phyloP scores from a whole-genome alignment of 345 rosid species.

The Acer campestre region DNA sequence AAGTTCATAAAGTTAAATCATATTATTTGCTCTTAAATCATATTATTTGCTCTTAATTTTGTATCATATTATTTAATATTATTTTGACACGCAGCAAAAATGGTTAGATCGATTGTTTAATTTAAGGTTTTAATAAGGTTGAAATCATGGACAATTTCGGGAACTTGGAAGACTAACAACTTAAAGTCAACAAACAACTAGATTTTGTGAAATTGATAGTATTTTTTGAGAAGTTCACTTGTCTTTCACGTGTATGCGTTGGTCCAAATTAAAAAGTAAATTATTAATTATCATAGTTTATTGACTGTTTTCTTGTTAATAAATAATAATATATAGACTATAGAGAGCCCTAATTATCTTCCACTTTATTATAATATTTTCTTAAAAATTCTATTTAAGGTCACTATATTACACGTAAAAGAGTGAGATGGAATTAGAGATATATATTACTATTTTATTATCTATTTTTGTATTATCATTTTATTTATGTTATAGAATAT shows the following conservation, averaged over 20 bases:
- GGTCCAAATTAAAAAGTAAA: not conserved
- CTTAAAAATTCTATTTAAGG: too few relatives aligned
- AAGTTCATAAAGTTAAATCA: constrained; percentile 28
- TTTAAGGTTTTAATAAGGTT: not conserved
- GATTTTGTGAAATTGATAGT: not conserved
- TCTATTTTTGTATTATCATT: not conserved
- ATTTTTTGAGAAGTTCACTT: not conserved
- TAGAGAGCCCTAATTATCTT: not conserved
- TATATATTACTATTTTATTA: too few relatives aligned
- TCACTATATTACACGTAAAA: not conserved
- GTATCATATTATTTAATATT: too few relatives aligned
- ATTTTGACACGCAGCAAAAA: too few relatives aligned
- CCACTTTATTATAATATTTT: not conserved
- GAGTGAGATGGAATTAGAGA: too few relatives aligned
- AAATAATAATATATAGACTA: too few relatives aligned
- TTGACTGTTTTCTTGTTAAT: not conserved
- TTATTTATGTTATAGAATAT: too few relatives aligned
- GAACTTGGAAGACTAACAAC: not conserved
- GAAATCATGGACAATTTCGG: not conserved
- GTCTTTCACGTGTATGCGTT: constrained; percentile 13
- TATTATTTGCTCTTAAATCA: constrained; percentile 29
- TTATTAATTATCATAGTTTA: not conserved
- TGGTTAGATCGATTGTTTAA: not conserved
- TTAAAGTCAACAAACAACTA: constrained; percentile 15
- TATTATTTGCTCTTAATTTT: constrained; percentile 3